These are phyloP conservation scores for Cymbopogon citratus DNA, from an alignment of 176 grass and related monocot species.

Conservation along the genomic window DNA sequence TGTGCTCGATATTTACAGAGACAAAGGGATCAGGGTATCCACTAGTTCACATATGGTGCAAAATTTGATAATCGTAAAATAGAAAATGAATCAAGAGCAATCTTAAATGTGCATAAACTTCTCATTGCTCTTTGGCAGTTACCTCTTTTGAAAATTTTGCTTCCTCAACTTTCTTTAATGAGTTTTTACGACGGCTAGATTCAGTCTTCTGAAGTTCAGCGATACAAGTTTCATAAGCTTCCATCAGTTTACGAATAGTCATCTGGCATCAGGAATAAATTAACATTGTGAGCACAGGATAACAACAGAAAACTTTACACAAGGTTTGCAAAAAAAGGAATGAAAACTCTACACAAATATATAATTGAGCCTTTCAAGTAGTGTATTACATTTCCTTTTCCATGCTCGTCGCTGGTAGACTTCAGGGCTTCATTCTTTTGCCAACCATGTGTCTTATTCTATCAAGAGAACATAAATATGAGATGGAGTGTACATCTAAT, in stretches of 20 bases:
- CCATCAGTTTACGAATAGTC: constrained; percentile 80
- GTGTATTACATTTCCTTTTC: constrained; percentile 76
- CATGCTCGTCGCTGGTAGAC: constrained; percentile 16
- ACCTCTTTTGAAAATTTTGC: constrained; percentile 70
- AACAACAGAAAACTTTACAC: background rate
- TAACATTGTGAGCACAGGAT: background rate
- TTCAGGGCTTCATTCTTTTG: constrained; percentile 46
- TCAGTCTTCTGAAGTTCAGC: constrained; percentile 59
- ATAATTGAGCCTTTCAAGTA: background rate
- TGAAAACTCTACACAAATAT: background rate
- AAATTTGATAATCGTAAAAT: background rate
- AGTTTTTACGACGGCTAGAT: constrained; percentile 58
- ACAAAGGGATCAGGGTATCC: background rate
- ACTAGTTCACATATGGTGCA: background rate
- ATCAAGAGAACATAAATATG: constrained; percentile 44
- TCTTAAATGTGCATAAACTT: background rate
- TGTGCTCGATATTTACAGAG: background rate
- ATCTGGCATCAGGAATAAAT: constrained; percentile 49
- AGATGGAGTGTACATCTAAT: constrained; percentile 15
- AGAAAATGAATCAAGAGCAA: constrained; percentile 21
- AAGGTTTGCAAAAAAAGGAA: background rate
- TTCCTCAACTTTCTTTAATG: constrained; percentile 57
- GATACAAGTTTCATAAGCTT: constrained; percentile 70
- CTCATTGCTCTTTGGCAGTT: background rate
- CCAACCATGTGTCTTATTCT: constrained; percentile 51